These are phyloP conservation scores for Penicillium sp. DNA, from an alignment of 2,329 filamentous ascomycete genomes.

Conservation along the genomic window DNA sequence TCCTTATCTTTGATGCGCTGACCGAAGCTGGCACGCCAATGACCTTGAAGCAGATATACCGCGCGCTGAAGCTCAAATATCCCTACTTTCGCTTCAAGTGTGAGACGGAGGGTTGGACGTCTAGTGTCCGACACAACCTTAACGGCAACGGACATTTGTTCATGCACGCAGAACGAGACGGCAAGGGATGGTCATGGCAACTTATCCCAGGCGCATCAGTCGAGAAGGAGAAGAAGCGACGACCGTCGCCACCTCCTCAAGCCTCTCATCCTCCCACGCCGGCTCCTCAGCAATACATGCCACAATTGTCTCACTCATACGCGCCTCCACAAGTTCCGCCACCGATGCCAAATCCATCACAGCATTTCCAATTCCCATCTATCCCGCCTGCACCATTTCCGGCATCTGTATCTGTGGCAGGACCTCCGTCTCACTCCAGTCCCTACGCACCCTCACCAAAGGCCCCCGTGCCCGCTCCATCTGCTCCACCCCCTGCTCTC, in stretches of 20 bases:
- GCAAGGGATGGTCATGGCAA: slow-evolving; percentile 66
- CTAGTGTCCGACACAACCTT: slow-evolving; percentile 66
- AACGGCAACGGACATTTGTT: slow-evolving; percentile 59
- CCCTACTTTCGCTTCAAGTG: slow-evolving; percentile 64
- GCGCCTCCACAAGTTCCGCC: slow-evolving; percentile 29
- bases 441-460: slow-evolving; percentile 24
- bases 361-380: slow-evolving; percentile 39
- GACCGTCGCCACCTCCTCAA: slow-evolving; percentile 43
- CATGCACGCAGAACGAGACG: slow-evolving; percentile 61
- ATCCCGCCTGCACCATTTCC: slow-evolving; percentile 37
- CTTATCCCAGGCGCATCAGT: slow-evolving; percentile 61
- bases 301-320: slow-evolving; percentile 35
- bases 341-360: slow-evolving; percentile 35
- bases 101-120: slow-evolving; percentile 66
- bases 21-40: slow-evolving; percentile 58
- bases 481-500: slow-evolving; percentile 9
- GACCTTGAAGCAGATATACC: slow-evolving; percentile 67
- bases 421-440: slow-evolving; percentile 27
- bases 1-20: slow-evolving; percentile 65
- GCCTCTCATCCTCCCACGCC: slow-evolving; percentile 32
- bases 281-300: slow-evolving; percentile 39
- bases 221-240: slow-evolving; percentile 59
- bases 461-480: slow-evolving; percentile 17
- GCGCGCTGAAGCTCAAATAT: slow-evolving; percentile 63
- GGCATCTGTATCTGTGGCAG: slow-evolving; percentile 23